Percentiles rank a stretch among this genome's conserved stretches.
These are phyloP conservation scores for Phytophthora brassicae DNA, from an alignment of 352 stramenopile genomes.

Conservation along the genomic window DNA sequence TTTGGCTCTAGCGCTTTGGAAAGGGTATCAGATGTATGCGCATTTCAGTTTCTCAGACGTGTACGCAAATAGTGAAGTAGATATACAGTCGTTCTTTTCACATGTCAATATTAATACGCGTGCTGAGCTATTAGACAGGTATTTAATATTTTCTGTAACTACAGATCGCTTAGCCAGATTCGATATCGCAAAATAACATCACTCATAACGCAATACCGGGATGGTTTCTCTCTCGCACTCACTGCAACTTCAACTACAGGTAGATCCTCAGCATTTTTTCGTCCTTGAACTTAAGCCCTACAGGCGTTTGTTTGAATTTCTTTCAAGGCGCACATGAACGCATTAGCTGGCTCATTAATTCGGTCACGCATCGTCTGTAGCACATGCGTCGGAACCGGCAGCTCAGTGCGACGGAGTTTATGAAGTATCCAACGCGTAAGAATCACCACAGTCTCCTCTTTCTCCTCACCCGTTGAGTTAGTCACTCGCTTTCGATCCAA, in stretches of 20 bases:
- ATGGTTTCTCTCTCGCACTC: no score
- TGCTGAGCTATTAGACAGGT: no score
- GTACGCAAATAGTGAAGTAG: no score
- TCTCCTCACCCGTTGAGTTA: constrained; percentile 18
- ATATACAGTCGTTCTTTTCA: no score
- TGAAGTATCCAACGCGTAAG: constrained; percentile 31
- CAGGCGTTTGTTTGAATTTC: constrained; percentile 1
- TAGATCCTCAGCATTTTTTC: constrained; percentile 19
- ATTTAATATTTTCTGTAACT: no score
- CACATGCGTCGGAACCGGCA: constrained; percentile 25
- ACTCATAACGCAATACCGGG: no score
- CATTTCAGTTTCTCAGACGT: no score
- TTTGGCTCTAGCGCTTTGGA: no score
- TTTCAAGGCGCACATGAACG: constrained; percentile 33
- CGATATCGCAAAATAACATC: no score
- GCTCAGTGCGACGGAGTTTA: constrained; percentile 30
- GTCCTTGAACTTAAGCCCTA: constrained; percentile 24
- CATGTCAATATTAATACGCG: no score
- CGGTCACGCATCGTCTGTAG: constrained; percentile 35
- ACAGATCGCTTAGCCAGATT: no score
- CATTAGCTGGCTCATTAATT: constrained; percentile 33
- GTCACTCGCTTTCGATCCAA: constrained; percentile 28
- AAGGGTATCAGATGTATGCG: no score
- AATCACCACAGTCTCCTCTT: constrained; percentile 30
- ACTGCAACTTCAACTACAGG: not conserved